Base-by-base conservation (phyloP, 495 filamentous ascomycete genomes). In the Neurospora sp. region DNA sequence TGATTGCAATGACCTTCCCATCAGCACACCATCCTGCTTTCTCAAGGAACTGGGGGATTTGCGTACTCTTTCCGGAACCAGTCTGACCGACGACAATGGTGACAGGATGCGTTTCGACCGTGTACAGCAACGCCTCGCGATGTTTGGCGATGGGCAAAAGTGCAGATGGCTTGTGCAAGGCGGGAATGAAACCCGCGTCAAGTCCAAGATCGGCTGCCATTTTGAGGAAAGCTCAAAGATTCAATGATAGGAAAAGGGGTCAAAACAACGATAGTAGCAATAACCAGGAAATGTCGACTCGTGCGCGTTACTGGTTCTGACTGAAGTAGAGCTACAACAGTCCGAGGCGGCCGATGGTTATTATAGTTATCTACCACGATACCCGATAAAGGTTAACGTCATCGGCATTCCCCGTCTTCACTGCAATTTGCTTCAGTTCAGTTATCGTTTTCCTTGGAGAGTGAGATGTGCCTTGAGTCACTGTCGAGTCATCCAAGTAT, bases 11-110 rank as follows among this genome's bases (percentile, higher is more conserved):
- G 62, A 91, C 77, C 77, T 96, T 97, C 19, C 85, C 84, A 80
- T 94, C 89, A 71, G 87, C 86, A 77, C 93, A 95, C 92, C 96
- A 98, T 80, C 96, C 94, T 73, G 93, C 92, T 76, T 94, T 86
- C 75, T 96, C 89, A 19, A 97, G 88, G 77, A 92, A 97, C 76
- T 96, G 93, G 19, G 93, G 93, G 71, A 96, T 89, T 77, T 97
- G 93, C 0, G 93, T 97, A 9, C 93, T 96, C 82, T 97, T 97
- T 37, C 93, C 93, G 37, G 92, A 94, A 13, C 93, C 93, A n/a
- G 93, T 97, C 76, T 96, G 92, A 21, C 93, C 93, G 72, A 97
- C 90, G 17, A 96, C 92, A 72, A 96, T 92, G 4, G 92, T 92
- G 72, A 96, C 91, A 2, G 92, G 90, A 74, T 90, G 89, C 19